phyloP scores from a whole-genome alignment of 2,329 filamentous ascomycete species.

The Lasiodiplodia gonubiensis region DNA sequence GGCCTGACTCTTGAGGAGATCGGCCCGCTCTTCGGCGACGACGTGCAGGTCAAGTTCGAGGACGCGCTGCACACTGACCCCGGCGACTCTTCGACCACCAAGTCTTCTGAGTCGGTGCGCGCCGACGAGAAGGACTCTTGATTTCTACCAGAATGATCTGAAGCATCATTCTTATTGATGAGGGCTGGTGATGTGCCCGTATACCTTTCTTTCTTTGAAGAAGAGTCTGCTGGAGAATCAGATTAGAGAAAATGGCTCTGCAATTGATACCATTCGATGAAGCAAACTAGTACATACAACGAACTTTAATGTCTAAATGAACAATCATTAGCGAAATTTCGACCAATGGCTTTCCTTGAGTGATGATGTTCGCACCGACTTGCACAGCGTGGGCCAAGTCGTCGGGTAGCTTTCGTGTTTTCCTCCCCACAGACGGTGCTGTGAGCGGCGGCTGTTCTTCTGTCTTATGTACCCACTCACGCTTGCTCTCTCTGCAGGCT shows the following conservation, averaged over 20 bases:
- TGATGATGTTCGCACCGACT: background rate
- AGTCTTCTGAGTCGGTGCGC: background rate
- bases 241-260: background rate
- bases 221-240: background rate
- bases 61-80: conserved; percentile 29
- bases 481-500: too few species aligned
- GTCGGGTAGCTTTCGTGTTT: background rate
- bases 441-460: too few species aligned
- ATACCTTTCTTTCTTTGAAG: too few species aligned
- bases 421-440: too few species aligned
- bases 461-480: too few species aligned
- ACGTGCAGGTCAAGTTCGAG: conserved; percentile 36
- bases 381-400: background rate
- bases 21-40: conserved; percentile 39
- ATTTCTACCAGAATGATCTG: too few species aligned
- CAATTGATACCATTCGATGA: background rate
- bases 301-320: background rate
- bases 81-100: background rate
- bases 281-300: background rate
- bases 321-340: background rate
- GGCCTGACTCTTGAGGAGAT: conserved; percentile 43
- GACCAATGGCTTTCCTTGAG: background rate
- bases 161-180: background rate
- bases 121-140: background rate
- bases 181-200: too few species aligned